Evolutionary conservation across 495 filamentous ascomycete genomes (phyloP).

Genomic region (Physcia stellaris): DNA sequence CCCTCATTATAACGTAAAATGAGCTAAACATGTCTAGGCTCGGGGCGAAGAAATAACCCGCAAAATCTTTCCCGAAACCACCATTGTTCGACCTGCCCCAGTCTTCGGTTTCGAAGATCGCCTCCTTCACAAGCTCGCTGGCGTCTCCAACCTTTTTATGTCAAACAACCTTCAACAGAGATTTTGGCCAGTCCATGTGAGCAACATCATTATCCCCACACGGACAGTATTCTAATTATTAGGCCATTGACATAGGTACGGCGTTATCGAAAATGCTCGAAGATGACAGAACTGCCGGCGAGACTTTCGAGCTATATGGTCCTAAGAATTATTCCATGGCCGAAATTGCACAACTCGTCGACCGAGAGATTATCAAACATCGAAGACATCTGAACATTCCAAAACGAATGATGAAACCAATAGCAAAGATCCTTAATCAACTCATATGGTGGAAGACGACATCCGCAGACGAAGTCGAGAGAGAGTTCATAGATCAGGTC

Average conservation of each 20-base stretch:
- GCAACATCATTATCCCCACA: slow-evolving; percentile 13
- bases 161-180: slow-evolving; percentile 86
- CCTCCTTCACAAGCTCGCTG: slow-evolving; percentile 74
- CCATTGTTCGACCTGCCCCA: slow-evolving; percentile 88
- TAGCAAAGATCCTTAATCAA: slow-evolving; percentile 59
- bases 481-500: slow-evolving; percentile 86
- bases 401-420: slow-evolving; percentile 58
- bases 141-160: slow-evolving; percentile 65
- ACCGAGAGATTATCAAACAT: slow-evolving; percentile 81
- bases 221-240: slow-evolving; percentile 13
- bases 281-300: slow-evolving; percentile 74
- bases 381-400: slow-evolving; percentile 88
- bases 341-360: slow-evolving; percentile 77
- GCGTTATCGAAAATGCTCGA: slow-evolving; percentile 79
- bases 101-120: slow-evolving; percentile 92
- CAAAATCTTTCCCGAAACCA: slow-evolving; percentile 92
- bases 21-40: slow-evolving; percentile 32
- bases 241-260: slow-evolving; percentile 78
- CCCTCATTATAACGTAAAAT: slow-evolving; percentile 1
- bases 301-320: slow-evolving; percentile 93
- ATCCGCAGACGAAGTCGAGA: slow-evolving; percentile 78
- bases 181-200: slow-evolving; percentile 83
- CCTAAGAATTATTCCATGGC: slow-evolving; percentile 83
- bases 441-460: slow-evolving; percentile 75
- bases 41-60: slow-evolving; percentile 73